Base-by-base conservation (phyloP, 2,329 filamentous ascomycete species). In the Claviceps sp. region DNA sequence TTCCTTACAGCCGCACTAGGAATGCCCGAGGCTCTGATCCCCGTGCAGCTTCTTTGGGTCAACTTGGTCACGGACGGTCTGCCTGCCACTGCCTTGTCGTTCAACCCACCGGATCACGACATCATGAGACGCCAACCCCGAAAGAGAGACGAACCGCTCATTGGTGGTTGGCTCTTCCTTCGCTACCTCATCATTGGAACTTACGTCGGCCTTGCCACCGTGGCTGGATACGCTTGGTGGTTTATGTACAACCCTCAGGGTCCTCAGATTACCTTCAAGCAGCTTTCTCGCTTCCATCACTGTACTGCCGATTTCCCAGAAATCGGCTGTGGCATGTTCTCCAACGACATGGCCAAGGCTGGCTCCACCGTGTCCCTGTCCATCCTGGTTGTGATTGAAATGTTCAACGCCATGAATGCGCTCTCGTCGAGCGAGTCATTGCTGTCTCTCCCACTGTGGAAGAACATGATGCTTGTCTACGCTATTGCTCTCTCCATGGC, bases 141-240 rank as follows among this genome's bases (percentile, higher is more conserved):
- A 59, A 94, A 93, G 76, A 85, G 93, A 54, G 89, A 96, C 62
- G 94, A 98, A 70, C 74, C 87, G 6, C 84, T 98, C 49, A 91
- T 98, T 50, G 84, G 88, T 45, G 89, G 90, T 54, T 98, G 93
- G 93, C 73, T 98, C 41, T 96, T 98, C 74, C 89, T 97, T 78
- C 84, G 93, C 50, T 98, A 98, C 70, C 82, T 98, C 75, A 84
- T 97, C 48, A 93, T 98, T 61, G 93, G 93, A 56, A 89, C 82
- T 8, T 98, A 98, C 58, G 93, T 98, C 54, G 93, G 93, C 65
- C 76, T 89, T 42, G 93, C 93, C 51, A 98, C 93, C 3, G 94
- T 98, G 19, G 89, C 85, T 63, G 93, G 94, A 46, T 98, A 98
- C 65, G 91, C 89, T n/a, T 98, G 93, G 93, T 98, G 89, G 88